Conservation (phyloP, 2,329 filamentous ascomycete species). For the Trichoderma koningii region DNA sequence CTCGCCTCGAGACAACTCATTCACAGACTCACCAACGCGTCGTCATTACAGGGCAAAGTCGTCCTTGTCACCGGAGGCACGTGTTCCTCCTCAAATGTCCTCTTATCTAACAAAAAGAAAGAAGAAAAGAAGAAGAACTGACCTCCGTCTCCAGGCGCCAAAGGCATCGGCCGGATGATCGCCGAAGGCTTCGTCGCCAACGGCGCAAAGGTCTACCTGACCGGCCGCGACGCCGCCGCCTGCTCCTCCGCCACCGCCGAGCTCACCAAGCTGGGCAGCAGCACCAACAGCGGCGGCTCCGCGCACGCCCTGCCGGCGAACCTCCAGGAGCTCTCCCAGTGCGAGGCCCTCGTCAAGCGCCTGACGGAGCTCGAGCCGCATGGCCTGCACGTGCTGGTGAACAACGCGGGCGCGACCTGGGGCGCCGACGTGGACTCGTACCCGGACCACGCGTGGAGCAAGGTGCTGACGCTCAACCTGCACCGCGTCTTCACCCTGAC, state of each 20-base stretch:
- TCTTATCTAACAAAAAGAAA: not conserved
- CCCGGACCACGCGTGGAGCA: slow-evolving; percentile 60
- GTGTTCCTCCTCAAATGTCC: not conserved
- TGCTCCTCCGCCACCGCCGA: slow-evolving; percentile 59
- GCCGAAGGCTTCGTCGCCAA: slow-evolving; percentile 65
- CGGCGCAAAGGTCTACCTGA: slow-evolving; percentile 66
- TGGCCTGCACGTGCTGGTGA: slow-evolving; percentile 63
- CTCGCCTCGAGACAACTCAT: not conserved
- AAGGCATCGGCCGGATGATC: slow-evolving; percentile 70
- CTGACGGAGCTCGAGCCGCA: slow-evolving; percentile 50
- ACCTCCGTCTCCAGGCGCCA: slow-evolving; percentile 44
- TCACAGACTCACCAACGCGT: slow-evolving; percentile 14
- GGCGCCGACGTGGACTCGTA: slow-evolving; percentile 61
- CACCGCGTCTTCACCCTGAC: slow-evolving; percentile 70
- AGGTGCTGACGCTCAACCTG: slow-evolving; percentile 64
- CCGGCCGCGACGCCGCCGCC: slow-evolving; percentile 61
- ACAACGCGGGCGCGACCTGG: slow-evolving; percentile 68
- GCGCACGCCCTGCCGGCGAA: slow-evolving; percentile 63
- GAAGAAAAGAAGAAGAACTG: not conserved
- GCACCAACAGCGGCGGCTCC: slow-evolving; percentile 43
- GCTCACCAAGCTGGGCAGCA: slow-evolving; percentile 50
- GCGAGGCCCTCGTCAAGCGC: slow-evolving; percentile 55
- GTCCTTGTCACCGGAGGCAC: slow-evolving; percentile 58
- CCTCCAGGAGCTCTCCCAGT: slow-evolving; percentile 61
- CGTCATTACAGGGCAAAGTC: slow-evolving; percentile 52